Percentiles rank a stretch among this genome's conserved stretches.
These are phyloP conservation scores for Hygrocybe coccinea DNA, from an alignment of 768 basidiomycete species.

Conservation along the genomic window DNA sequence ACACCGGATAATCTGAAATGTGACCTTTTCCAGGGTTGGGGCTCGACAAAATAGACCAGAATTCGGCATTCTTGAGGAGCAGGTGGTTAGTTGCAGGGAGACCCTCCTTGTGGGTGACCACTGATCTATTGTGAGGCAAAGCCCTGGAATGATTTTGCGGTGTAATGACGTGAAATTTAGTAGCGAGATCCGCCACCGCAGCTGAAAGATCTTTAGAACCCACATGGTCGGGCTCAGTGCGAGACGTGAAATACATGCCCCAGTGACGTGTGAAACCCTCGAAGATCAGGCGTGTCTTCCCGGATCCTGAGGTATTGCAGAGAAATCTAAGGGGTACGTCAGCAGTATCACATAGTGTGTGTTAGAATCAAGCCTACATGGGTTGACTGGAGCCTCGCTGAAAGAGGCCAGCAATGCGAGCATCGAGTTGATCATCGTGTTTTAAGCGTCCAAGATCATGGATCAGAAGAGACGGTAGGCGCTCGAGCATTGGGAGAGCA, in stretches of 20 bases:
- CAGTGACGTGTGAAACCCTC: background rate
- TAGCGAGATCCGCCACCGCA: too few species aligned
- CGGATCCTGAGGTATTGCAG: background rate
- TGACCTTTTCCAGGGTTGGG: background rate
- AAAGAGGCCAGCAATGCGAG: too few species aligned
- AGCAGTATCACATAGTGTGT: background rate
- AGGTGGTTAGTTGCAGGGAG: conserved; percentile 5
- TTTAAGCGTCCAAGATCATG: too few species aligned
- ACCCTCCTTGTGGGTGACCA: conserved; percentile 1
- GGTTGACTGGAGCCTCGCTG: too few species aligned
- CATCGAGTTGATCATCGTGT: too few species aligned
- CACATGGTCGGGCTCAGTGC: background rate
- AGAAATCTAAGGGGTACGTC: background rate
- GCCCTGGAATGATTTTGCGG: too few species aligned
- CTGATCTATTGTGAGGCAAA: too few species aligned
- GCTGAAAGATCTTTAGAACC: too few species aligned
- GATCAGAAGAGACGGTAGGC: too few species aligned
- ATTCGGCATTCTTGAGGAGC: background rate
- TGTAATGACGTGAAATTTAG: too few species aligned
- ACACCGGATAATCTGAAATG: background rate
- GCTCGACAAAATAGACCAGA: background rate
- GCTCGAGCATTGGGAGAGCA: too few species aligned
- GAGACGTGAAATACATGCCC: background rate
- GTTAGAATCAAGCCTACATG: background rate
- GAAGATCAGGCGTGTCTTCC: background rate